Evolutionary conservation across 805 yeast genomes (phyloP), one percentile per base, ranked within the genome.

Genomic region (Kazachstania africana): DNA sequence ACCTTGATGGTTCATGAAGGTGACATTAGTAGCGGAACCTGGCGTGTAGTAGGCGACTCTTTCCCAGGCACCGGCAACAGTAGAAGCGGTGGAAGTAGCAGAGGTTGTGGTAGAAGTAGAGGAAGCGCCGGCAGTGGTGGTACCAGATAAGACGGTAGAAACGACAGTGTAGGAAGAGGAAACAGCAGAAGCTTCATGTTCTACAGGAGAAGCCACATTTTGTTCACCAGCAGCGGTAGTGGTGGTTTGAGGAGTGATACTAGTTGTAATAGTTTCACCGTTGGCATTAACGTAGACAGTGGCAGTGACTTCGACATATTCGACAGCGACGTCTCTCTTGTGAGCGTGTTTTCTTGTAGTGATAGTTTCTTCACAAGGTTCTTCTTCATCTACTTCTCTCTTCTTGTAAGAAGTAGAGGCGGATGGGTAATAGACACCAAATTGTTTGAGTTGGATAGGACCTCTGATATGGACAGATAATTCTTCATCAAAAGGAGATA

Each of bases 1-100:
- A 60, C 98, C 98, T 50, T 65, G 63, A 60, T 80, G 72, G 77
- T 88, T 88, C 63, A 87, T 64, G 73, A 91, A 87, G 25, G 75
- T 75, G 43, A 74, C 62, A 59, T 85, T 85, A 48, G 68, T 62
- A 32, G 85, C 60, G 26, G 77, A 61, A 40, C 87, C 87, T 39
- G 87, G 75, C 14, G 67, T 60, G 68, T 70, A 88, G 69, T 78
- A 80, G 10, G 94, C 72, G 35, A 59, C 58, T 70, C 94, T 78
- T 27, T 60, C 49, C 95, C 95, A 88, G 35, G 59, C 70, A 49
- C 72, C 72, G 26, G 67, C 51, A 20, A 66, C 45, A 24, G 61
- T 51, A 16, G 65, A 39, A 16, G 64, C 38, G 17, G 66, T 39
- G 24, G 66, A 37, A 8, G 68, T 35, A 16, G 69, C 35, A 15